These are phyloP conservation scores for Plasmodium ovale DNA, from an alignment of 169 alveolate species.

Conservation along the genomic window DNA sequence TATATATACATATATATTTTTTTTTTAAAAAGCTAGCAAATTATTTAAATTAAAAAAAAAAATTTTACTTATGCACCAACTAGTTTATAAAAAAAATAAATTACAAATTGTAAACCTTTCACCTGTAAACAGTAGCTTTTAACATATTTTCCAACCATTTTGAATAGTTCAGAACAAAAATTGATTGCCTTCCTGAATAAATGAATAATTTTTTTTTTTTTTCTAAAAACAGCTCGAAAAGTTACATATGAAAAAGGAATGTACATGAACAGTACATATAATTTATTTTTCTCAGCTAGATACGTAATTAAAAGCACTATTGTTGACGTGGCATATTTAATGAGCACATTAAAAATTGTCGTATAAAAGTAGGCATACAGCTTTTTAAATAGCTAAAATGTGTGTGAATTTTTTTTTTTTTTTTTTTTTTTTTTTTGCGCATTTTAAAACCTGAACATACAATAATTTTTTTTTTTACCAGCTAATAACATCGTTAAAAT, in stretches of 20 bases:
- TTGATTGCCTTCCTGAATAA: background rate
- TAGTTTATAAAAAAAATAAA: constrained; percentile 1
- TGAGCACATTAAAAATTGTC: background rate
- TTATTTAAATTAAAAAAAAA: no score
- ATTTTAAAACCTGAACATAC: constrained; percentile 15
- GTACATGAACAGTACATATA: constrained; percentile 11
- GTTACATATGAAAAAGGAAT: background rate
- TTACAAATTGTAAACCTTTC: background rate
- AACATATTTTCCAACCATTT: background rate
- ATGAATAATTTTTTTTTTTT: constrained; percentile 20
- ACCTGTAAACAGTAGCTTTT: constrained; percentile 1
- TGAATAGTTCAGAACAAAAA: background rate
- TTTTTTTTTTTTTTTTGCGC: constrained; percentile 9
- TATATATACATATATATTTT: no score
- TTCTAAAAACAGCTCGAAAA: background rate
- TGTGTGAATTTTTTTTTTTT: constrained; percentile 28
- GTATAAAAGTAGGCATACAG: background rate
- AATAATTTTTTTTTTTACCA: constrained; percentile 15
- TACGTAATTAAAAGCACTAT: background rate
- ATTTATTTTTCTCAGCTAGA: background rate
- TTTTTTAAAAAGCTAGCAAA: no score
- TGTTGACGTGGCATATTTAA: background rate
- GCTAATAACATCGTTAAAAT: constrained; percentile 10
- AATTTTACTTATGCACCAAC: background rate
- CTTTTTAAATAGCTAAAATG: constrained; percentile 15